Evolutionary conservation across 352 stramenopile species (phyloP), one percentile per base, ranked within the genome.

Genomic region (Pythium apleroticum): DNA sequence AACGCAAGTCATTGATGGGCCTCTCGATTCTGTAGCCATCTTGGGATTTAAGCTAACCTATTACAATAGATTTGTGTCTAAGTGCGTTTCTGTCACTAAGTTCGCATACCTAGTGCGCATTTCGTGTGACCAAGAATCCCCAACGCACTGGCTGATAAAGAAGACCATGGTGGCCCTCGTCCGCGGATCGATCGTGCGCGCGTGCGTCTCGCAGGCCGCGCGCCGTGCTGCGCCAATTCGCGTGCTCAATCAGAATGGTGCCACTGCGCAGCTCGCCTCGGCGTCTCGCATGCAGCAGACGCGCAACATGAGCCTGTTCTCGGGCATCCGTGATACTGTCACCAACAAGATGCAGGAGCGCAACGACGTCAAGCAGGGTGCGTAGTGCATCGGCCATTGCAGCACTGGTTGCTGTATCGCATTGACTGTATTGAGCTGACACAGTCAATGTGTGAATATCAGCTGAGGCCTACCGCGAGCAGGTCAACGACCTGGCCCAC

Each of bases 341-440:
- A 81, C 78, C 52, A 66, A 73, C 65, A 93, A 93, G 72, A 71
- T 95, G 62, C 80, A 93, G 72, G 76, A 92, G 71, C 83, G 85
- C 72, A 94, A 91, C 67, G 72, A 90, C 46, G 74, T 70, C 52
- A 95, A 95, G 67, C 80, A 91, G 55, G 75, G 85, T 93, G 54
- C 25, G 68, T 54, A 25, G 41, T 12, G 19, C 35, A 41, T 8
- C 3, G 31, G 35, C 35, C 5, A 41, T 19, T 41, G 35, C 35
- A n/a, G 15, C 35, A 19, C 35, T 17, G 15, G 37, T 3, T 45
- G 39, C 15, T 24, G 43, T 24, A 50, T 1, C 17, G 15, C 19
- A 4, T 24, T 46, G 17, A 17, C 6, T 24, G 17, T 46, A 17
- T 52, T 27, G 15, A 10, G n/a, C 22, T 52, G 5, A 27, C n/a